phyloP scores from a whole-genome alignment of 2,329 filamentous ascomycete genomes.

The Colletotrichum theobromicola region DNA sequence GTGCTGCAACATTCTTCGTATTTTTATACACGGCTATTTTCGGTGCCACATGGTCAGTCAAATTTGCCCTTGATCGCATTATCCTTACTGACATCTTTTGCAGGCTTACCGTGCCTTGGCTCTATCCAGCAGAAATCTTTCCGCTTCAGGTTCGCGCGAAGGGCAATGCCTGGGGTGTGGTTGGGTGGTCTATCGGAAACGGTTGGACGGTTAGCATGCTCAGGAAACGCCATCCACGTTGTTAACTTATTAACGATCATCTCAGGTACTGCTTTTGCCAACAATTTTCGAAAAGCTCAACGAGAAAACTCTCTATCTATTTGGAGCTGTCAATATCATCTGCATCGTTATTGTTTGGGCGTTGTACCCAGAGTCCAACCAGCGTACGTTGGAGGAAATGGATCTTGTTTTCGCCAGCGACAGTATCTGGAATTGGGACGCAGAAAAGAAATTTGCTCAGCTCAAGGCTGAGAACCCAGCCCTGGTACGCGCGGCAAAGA shows the following conservation, averaged over 20 bases:
- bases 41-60: slow-evolving; percentile 44
- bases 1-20: slow-evolving; percentile 72
- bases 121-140: slow-evolving; percentile 77
- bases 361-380: slow-evolving; percentile 76
- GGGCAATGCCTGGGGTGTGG: slow-evolving; percentile 77
- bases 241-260: slow-evolving; percentile 1
- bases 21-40: slow-evolving; percentile 58
- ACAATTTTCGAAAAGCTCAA: slow-evolving; percentile 68
- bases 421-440: slow-evolving; percentile 74
- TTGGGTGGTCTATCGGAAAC: slow-evolving; percentile 79
- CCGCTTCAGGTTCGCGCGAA: slow-evolving; percentile 73
- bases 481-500: slow-evolving; percentile 39
- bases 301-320: slow-evolving; percentile 77
- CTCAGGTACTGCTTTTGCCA: slow-evolving; percentile 52
- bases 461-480: slow-evolving; percentile 58
- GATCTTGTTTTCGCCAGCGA: slow-evolving; percentile 73
- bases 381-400: slow-evolving; percentile 78
- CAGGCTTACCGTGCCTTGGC: slow-evolving; percentile 56
- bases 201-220: slow-evolving; percentile 53
- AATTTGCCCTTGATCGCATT: neutral
- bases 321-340: slow-evolving; percentile 69
- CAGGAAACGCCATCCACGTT: slow-evolving; percentile 25
- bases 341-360: slow-evolving; percentile 75
- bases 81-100: neutral
- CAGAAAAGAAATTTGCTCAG: slow-evolving; percentile 67